Percentiles rank a stretch among this genome's conserved stretches.
These are phyloP conservation scores for Hypsizygus marmoreus DNA, from an alignment of 768 basidiomycete species.

Conservation along the genomic window DNA sequence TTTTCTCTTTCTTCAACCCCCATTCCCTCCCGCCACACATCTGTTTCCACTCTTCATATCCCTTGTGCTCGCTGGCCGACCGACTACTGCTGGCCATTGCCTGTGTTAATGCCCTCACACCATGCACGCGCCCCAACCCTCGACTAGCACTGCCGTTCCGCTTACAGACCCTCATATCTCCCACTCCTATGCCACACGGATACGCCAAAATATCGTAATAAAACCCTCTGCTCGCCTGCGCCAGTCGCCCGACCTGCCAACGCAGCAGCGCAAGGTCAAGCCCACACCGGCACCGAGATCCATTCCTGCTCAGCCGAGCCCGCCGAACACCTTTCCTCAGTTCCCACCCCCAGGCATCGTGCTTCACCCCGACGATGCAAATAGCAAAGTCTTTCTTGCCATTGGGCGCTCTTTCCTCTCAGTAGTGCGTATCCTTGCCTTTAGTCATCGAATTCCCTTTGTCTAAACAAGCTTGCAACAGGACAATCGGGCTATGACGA, in stretches of 20 bases:
- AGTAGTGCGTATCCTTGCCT: slow-evolving; percentile 50
- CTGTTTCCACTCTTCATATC: slow-evolving; percentile 9
- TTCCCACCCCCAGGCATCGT: slow-evolving; percentile 68
- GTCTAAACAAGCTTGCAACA: slow-evolving; percentile 26
- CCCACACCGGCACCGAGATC: slow-evolving; percentile 19
- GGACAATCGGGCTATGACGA: slow-evolving; percentile 85
- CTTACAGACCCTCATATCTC: slow-evolving; percentile 16
- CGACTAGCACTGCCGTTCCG: slow-evolving; percentile 12
- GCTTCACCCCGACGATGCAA: slow-evolving; percentile 74
- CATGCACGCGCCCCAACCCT: slow-evolving; percentile 12
- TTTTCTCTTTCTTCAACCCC: slow-evolving; percentile 29
- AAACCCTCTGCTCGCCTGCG: slow-evolving; percentile 54
- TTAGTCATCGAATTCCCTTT: slow-evolving; percentile 18
- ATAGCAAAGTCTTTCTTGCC: slow-evolving; percentile 71
- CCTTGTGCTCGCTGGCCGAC: slow-evolving; percentile 29
- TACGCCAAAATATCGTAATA: slow-evolving; percentile 51
- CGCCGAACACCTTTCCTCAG: slow-evolving; percentile 27
- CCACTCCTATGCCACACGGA: slow-evolving; percentile 56
- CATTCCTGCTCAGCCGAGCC: slow-evolving; percentile 12
- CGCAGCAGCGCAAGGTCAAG: slow-evolving; percentile 23
- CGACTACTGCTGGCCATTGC: slow-evolving; percentile 5
- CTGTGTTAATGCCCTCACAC: slow-evolving; percentile 2
- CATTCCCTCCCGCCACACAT: slow-evolving; percentile 20
- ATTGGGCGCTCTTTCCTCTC: slow-evolving; percentile 74
- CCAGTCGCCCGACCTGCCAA: slow-evolving; percentile 41